Percentiles rank a stretch among this genome's conserved stretches.
These are phyloP conservation scores for Cystobasidiaceae sp. DNA, from an alignment of 1,284 basidiomycete species.

Conservation along the genomic window DNA sequence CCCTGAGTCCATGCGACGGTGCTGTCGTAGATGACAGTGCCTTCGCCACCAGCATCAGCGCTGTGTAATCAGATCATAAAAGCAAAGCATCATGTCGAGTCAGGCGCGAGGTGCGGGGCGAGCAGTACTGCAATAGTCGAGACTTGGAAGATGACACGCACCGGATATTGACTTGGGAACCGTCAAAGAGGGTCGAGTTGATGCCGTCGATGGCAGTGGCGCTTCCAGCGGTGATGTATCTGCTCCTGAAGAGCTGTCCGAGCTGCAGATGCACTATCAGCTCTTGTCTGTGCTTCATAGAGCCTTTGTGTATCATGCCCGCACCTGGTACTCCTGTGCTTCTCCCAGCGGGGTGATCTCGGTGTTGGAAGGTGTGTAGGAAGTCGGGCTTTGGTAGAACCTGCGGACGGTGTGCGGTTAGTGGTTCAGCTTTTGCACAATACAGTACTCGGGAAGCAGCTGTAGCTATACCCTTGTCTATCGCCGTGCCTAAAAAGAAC, in stretches of 20 bases:
- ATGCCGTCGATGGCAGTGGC: slow-evolving; percentile 64
- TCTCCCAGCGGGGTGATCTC: slow-evolving; percentile 64
- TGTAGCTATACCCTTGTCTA: slow-evolving; percentile 64
- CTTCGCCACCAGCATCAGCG: slow-evolving; percentile 25
- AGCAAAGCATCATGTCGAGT: no score
- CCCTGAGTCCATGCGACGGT: slow-evolving; percentile 60
- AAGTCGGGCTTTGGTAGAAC: slow-evolving; percentile 21
- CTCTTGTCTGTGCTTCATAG: no score
- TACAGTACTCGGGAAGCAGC: no score
- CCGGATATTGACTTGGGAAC: slow-evolving; percentile 63
- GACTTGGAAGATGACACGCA: slow-evolving; percentile 52
- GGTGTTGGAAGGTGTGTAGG: slow-evolving; percentile 61
- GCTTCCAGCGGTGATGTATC: slow-evolving; percentile 63
- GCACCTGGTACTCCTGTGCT: slow-evolving; percentile 61
- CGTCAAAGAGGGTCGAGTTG: slow-evolving; percentile 62
- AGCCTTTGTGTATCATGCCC: no score
- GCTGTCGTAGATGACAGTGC: slow-evolving; percentile 65
- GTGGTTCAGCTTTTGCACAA: no score
- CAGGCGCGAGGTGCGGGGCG: no score
- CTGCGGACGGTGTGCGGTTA: no score
- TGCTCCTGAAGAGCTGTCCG: slow-evolving; percentile 60
- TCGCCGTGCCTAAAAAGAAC: slow-evolving; percentile 78
- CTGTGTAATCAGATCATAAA: background rate
- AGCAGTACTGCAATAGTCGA: no score
- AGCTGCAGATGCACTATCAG: no score